Base-by-base conservation (phyloP, 306 rosid genomes). In the Castanea crenata region DNA sequence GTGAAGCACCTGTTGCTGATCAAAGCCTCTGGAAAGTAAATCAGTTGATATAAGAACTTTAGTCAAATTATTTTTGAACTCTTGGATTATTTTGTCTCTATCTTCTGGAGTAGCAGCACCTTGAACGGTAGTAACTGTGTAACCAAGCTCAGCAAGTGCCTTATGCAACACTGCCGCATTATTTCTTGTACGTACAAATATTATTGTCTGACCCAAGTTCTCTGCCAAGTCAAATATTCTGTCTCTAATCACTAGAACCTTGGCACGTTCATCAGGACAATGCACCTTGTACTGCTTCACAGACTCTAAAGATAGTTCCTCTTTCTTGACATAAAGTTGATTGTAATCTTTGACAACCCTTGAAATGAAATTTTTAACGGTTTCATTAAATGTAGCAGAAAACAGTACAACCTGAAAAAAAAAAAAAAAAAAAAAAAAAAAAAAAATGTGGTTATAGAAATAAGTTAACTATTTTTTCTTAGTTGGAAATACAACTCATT, bases 381-480 rank as follows among this genome's bases (percentile, higher is more conserved):
- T 83, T n/a, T 94, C 97, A 77, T 90, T 92, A 56, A 94, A 94
- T 32, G 99, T 94, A 59, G 97, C 99, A 78, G 99, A 94, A 87
- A 92, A 94, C 82, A 93, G 79, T 78, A 90, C 92, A 80, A 91
- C 94, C 97, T 94, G 93, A 63, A 76, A 82, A 74, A 56, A 76
- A 57, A 74, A 51, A 58, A 56, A 63, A 76, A 82, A 74, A 56
- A 76, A 57, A 74, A 51, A 58, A n/a, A n/a, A n/a, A n/a, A n/a
- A n/a, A n/a, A n/a, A n/a, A n/a, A n/a, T n/a, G 62, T 79, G 62
- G 52, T 72, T 20, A 46, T 16, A 18, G 61, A 76, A 62, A 19
- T 23, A 62, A 29, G 61, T 76, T n/a, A 76, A 44, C 71, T 2
- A 41, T 41, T 41, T 41, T 41, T 41, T 41, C 46, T 41, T 41